Percentiles rank a stretch among this genome's conserved stretches.
Conservation (phyloP, 768 basidiomycete genomes). For the Mycena capillaripes region DNA sequence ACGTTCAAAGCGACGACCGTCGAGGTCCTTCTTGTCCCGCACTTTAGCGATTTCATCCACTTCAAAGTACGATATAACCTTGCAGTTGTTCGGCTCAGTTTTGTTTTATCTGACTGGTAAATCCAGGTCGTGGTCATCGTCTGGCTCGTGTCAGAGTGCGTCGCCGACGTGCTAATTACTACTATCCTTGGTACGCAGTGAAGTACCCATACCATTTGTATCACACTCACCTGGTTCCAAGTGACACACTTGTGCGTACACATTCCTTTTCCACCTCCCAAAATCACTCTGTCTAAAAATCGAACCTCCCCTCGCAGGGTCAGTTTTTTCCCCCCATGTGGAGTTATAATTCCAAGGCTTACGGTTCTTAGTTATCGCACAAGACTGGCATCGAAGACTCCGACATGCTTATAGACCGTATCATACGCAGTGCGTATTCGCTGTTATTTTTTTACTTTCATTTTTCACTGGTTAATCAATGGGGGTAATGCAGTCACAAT, state of each 20-base stretch:
- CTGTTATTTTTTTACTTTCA: neutral
- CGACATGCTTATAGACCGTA: conserved; percentile 52
- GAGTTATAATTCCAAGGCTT: no score
- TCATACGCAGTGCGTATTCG: conserved; percentile 49
- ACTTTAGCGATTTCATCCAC: conserved; percentile 38
- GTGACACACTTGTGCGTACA: conserved; percentile 1
- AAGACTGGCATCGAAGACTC: conserved; percentile 53
- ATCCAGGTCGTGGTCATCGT: conserved; percentile 41
- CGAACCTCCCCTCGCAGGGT: neutral
- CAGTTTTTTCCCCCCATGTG: neutral
- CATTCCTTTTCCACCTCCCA: no score
- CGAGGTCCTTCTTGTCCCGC: conserved; percentile 29
- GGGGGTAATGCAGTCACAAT: conserved; percentile 47
- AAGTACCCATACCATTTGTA: no score
- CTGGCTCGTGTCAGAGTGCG: conserved; percentile 54
- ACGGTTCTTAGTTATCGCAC: conserved; percentile 32
- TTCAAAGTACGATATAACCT: conserved; percentile 18
- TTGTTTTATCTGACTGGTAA: neutral
- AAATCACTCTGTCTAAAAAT: neutral
- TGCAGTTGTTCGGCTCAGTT: no score
- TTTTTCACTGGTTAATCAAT: no score
- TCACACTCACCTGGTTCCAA: neutral
- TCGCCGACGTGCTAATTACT: conserved; percentile 55
- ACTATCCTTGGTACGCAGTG: conserved; percentile 21
- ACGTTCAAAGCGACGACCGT: conserved; percentile 36